Percentiles rank a stretch among this genome's conserved stretches.
Conservation (phyloP, 2,329 filamentous ascomycete genomes). For the Colletotrichum chlorophyti region DNA sequence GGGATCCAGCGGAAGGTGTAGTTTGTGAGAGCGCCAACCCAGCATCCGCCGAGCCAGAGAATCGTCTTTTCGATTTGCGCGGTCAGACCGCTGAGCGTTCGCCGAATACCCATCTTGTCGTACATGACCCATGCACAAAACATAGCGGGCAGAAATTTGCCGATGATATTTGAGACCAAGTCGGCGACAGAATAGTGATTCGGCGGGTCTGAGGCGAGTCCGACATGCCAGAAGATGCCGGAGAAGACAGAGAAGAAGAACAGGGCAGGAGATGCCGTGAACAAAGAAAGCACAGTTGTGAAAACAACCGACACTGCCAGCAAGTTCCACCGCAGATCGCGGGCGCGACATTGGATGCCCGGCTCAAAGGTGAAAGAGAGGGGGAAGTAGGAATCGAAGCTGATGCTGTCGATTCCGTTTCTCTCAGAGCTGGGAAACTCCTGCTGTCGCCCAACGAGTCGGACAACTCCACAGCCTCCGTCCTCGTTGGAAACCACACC, state of each 20-base stretch:
- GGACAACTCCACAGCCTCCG: conserved; percentile 84
- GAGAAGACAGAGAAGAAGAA: conserved; percentile 88
- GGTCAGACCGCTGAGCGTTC: conserved; percentile 73
- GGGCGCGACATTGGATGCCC: conserved; percentile 70
- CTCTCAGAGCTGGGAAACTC: conserved; percentile 68
- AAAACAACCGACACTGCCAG: conserved; percentile 84
- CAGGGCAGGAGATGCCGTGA: conserved; percentile 77
- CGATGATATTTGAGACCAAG: conserved; percentile 79
- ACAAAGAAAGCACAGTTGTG: conserved; percentile 78
- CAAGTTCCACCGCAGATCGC: conserved; percentile 84
- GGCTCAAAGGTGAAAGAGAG: conserved; percentile 80
- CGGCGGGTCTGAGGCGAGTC: conserved; percentile 87
- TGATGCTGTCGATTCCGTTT: conserved; percentile 79
- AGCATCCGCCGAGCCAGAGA: conserved; percentile 88
- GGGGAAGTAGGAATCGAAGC: conserved; percentile 89
- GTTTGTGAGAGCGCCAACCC: conserved; percentile 91
- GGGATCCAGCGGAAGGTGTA: conserved; percentile 96
- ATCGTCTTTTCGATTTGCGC: conserved; percentile 91
- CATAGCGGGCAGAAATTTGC: conserved; percentile 83
- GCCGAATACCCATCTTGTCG: conserved; percentile 78
- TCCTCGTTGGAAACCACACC: conserved; percentile 74
- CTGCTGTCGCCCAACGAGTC: conserved; percentile 71
- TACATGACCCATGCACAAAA: conserved; percentile 91
- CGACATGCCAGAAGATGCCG: conserved; percentile 88
- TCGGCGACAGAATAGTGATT: conserved; percentile 69